phyloP scores from a whole-genome alignment of 257 asterid species.

The Nicotiana knightiana region DNA sequence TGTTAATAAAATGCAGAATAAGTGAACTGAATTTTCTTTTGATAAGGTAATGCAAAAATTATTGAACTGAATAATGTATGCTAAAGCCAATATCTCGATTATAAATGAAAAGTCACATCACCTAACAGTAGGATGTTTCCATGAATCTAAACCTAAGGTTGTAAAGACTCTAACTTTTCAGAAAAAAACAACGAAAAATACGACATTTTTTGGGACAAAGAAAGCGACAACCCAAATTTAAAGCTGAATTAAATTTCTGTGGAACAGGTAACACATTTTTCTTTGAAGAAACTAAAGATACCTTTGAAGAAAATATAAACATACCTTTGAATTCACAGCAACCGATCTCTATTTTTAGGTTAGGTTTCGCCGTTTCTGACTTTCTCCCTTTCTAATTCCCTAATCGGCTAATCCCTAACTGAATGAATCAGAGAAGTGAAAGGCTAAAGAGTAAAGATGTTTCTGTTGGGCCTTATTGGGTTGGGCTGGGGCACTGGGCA shows the following conservation, averaged over 20 bases:
- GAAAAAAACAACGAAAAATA: background rate
- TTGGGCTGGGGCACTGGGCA: too few species aligned
- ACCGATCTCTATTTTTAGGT: too few species aligned
- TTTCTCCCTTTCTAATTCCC: too few species aligned
- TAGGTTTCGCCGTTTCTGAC: too few species aligned
- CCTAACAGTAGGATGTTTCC: background rate
- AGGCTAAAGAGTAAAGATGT: too few species aligned
- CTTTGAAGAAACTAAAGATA: too few species aligned
- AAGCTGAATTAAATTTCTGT: background rate
- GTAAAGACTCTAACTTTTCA: background rate
- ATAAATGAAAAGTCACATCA: background rate
- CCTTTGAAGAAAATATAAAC: too few species aligned
- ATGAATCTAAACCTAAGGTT: background rate
- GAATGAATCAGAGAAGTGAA: too few species aligned
- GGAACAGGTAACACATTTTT: background rate
- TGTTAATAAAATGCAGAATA: background rate
- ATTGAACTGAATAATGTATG: background rate
- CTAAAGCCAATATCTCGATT: background rate
- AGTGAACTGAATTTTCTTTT: background rate
- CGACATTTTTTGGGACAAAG: background rate
- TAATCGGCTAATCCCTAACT: too few species aligned
- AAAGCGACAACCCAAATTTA: background rate
- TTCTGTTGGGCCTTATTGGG: too few species aligned
- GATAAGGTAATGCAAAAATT: background rate
- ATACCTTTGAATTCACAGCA: too few species aligned